A percentile compares a stretch with the other conserved stretches of the same genome.
Conservation (phyloP, 768 basidiomycete species). For the Pholiota conissans region DNA sequence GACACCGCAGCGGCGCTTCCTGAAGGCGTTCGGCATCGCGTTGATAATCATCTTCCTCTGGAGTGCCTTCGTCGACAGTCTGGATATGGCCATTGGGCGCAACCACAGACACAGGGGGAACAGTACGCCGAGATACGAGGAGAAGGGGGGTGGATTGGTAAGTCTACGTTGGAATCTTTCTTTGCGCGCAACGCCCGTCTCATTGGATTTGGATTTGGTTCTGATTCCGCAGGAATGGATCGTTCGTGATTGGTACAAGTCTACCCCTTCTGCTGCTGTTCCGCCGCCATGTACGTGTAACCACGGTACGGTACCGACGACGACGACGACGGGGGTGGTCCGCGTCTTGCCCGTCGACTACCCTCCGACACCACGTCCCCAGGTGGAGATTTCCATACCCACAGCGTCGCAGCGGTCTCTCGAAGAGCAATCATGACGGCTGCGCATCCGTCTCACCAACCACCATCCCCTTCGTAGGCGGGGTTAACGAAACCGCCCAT, state of each 20-base stretch:
- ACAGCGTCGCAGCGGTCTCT: not conserved
- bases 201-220: not conserved
- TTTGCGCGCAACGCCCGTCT: not conserved
- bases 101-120: not conserved
- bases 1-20: constrained; percentile 15
- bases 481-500: not conserved
- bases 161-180: too few relatives aligned
- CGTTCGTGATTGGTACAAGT: constrained; percentile 1
- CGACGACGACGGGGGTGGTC: not conserved
- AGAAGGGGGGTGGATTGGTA: not conserved
- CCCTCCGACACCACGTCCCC: not conserved
- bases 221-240: not conserved
- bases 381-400: not conserved
- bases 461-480: not conserved
- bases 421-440: not conserved
- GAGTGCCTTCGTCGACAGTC: constrained; percentile 19
- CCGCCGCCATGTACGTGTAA: not conserved
- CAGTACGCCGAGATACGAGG: not conserved
- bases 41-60: constrained; percentile 19
- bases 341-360: not conserved
- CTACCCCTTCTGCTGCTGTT: not conserved
- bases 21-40: constrained; percentile 18
- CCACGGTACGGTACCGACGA: not conserved
- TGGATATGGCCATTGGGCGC: constrained; percentile 5
- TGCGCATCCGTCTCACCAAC: not conserved